Base-by-base conservation (phyloP, 2,329 filamentous ascomycete genomes). In the Stemphylium vesicarium region DNA sequence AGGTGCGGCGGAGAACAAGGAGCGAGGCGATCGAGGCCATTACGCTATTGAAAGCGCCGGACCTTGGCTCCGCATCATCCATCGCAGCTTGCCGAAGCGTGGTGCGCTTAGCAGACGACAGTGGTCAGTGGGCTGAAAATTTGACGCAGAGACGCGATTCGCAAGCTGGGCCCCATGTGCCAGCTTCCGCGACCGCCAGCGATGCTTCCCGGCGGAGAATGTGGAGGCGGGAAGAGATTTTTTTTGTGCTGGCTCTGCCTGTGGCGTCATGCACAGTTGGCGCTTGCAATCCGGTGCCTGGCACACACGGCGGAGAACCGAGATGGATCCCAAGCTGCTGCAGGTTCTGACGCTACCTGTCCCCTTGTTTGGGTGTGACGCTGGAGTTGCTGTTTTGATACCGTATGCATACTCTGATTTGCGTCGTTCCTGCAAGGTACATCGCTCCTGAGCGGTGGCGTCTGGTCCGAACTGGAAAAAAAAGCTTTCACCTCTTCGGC, bases 181-280 rank as follows among this genome's bases (percentile, higher is more conserved):
- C 52, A 46, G 41, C 52, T 44, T 36, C 49, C 41, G 49, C 41
- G n/a, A 51, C 22, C 35, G 47, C 47, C 47, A 50, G 31, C 47
- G 38, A 38, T 12, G 53, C 47, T 52, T 52, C 50, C 60, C 37
- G 59, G 47, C 59, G 59, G 39, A 56, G 56, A 43, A 9, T 62
- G 57, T 63, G 60, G 62, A 64, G 60, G 63, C 63, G 63, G 62
- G 56, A 53, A 64, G 60, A 63, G 53, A 57, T 58, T 62, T 62
- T 62, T 62, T 62, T 54, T 59, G 31, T 8, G 39, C 44, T 29
- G 39, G 20, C n/a, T 16, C 26, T 6, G 6, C 42, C 33, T 45
- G 40, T 44, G 50, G 53, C 50, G 47, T 57, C 40, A 59, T 57
- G 48, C 55, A 47, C 36, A n/a, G 26, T 37, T 36, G 33, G 41